Evolutionary conservation across 2,329 filamentous ascomycete genomes (phyloP).

Genomic region (Xylariaceae sp.): DNA sequence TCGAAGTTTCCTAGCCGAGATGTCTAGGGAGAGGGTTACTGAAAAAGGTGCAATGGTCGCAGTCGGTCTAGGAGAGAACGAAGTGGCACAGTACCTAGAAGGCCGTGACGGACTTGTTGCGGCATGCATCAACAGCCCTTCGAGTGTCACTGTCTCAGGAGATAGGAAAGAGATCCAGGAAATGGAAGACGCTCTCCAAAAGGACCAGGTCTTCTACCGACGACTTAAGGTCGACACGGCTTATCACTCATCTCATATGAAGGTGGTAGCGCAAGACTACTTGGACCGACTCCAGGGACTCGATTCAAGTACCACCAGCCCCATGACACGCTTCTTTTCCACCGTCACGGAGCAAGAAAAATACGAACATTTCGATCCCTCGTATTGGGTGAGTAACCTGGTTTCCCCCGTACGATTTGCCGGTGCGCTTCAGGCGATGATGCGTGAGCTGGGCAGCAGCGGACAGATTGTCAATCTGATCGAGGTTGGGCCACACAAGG

Average conservation of each 20-base stretch:
- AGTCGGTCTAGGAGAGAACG: slow-evolving; percentile 1
- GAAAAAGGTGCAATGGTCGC: slow-evolving; percentile 9
- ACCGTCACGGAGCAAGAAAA: neutral
- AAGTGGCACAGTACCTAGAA: neutral
- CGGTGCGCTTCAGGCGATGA: neutral
- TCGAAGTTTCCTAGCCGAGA: slow-evolving; percentile 1
- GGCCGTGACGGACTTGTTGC: neutral
- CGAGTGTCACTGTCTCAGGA: slow-evolving; percentile 19
- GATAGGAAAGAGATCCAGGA: slow-evolving; percentile 10
- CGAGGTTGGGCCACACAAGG: slow-evolving; percentile 7
- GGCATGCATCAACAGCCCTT: slow-evolving; percentile 20
- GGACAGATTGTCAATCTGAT: neutral
- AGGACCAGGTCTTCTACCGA: slow-evolving; percentile 13
- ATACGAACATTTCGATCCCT: neutral
- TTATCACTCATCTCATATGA: slow-evolving; percentile 31
- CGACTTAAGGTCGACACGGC: slow-evolving; percentile 15
- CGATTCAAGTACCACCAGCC: neutral
- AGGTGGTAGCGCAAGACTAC: neutral
- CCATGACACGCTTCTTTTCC: slow-evolving; percentile 1
- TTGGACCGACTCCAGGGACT: neutral
- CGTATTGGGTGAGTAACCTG: slow-evolving; percentile 5
- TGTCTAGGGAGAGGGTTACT: slow-evolving; percentile 5
- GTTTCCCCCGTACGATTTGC: slow-evolving; percentile 1
- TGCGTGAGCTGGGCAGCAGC: neutral
- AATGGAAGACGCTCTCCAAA: slow-evolving; percentile 3